Evolutionary conservation across 2,329 filamentous ascomycete genomes (phyloP), one percentile per base, ranked within the genome.

Genomic region (Cladophialophora yegresii): DNA sequence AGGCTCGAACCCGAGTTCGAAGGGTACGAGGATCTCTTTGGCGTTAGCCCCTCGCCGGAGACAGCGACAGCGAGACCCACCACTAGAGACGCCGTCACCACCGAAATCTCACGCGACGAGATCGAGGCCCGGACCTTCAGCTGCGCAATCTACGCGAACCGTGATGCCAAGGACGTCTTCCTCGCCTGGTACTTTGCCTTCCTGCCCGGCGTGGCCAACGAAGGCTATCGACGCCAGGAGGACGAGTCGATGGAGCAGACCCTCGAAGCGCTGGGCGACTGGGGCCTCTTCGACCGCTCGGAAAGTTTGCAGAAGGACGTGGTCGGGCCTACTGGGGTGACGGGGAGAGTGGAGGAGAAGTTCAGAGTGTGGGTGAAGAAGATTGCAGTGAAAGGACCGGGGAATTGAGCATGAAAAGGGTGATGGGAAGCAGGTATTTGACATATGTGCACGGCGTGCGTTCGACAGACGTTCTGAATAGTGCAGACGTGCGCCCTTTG

Each of bases 361-460:
- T 65, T 69, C 55, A 67, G 63, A 43, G 66, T 71, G 8, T 70
- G 66, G 66, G 69, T 71, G 4, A 58, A 61, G 49, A 66, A 61
- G 56, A 54, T 60, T n/a, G 61, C 64, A 26, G 64, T 68, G 20
- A 49, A 56, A 9, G 70, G 70, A 9, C 70, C 70, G 9, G 58
- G 59, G 10, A 71, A 71, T 61, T 71, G 64, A 69, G 30, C 23
- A 22, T 49, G 51, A 33, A 43, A n/a, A 3, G 36, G 36, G 13
- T 40, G 36, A 43, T 20, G 13, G 6, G n/a, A 43, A 3, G 36
- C 16, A 20, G 8, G 6, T 6, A 16, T 43, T 43, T 43, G 36
- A 43, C 16, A 43, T n/a, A 7, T 43, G 36, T 43, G 36, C 36
- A 16, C 16, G 36, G n/a, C n/a, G n/a, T n/a, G 6, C 26, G 26